Conservation (phyloP, 2,329 filamentous ascomycete genomes). For the Ophiostoma novo-ulmi region DNA sequence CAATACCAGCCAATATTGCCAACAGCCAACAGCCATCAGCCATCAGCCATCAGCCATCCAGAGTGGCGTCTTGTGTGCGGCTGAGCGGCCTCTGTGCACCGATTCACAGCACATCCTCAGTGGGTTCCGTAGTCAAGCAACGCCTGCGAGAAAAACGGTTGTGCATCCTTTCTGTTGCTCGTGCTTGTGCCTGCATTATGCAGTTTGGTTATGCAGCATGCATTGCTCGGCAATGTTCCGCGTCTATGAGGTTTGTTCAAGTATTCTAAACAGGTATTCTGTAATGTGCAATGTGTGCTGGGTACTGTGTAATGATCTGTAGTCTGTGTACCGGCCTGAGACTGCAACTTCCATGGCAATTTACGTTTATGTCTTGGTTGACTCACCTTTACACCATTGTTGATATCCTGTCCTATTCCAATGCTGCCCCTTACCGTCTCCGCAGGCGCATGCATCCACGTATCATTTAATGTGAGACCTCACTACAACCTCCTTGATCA, state of each 20-base stretch:
- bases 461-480: slow-evolving; percentile 4
- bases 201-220: background rate
- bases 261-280: background rate
- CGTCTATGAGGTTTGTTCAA: background rate
- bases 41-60: background rate
- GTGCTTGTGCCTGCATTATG: background rate
- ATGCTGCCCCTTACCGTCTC: background rate
- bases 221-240: background rate
- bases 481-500: background rate
- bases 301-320: background rate
- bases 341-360: slow-evolving; percentile 3
- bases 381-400: too few species aligned
- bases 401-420: background rate
- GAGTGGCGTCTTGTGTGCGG: slow-evolving; percentile 3
- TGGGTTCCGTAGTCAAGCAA: too few species aligned
- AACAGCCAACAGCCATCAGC: background rate
- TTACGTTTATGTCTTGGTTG: background rate
- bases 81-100: slow-evolving; percentile 4
- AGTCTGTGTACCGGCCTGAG: slow-evolving; percentile 5
- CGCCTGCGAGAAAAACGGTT: too few species aligned
- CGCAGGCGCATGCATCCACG: background rate
- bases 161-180: too few species aligned
- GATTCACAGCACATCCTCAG: background rate
- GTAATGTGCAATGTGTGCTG: background rate
- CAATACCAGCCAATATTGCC: background rate